phyloP scores from a whole-genome alignment of 805 yeast genomes.

The Myxozyma geophila region DNA sequence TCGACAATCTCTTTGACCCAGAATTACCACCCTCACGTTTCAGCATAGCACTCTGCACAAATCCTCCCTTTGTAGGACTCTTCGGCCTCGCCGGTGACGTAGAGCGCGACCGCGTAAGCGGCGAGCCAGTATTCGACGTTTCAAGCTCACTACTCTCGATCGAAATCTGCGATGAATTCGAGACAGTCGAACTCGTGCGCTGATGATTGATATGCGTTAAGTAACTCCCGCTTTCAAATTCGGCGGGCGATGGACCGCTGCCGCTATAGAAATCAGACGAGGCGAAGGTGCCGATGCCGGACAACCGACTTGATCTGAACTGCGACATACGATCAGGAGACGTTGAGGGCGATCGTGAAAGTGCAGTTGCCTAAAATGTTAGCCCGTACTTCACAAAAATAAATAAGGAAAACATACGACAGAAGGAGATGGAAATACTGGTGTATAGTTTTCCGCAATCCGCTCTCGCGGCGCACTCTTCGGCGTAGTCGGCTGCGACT shows the following conservation, averaged over 20 bases:
- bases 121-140: background rate
- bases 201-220: conserved; percentile 4
- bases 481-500: conserved; percentile 9
- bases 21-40: conserved; percentile 18
- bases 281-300: conserved; percentile 33
- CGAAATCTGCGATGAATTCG: conserved; percentile 15
- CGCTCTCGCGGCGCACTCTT: background rate
- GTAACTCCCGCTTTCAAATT: conserved; percentile 26
- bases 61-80: conserved; percentile 28
- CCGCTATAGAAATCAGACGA: conserved; percentile 31
- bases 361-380: conserved; percentile 7
- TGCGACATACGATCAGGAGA: conserved; percentile 31
- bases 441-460: conserved; percentile 5
- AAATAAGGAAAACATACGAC: conserved; percentile 9
- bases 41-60: conserved; percentile 33
- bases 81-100: conserved; percentile 21
- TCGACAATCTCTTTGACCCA: conserved; percentile 27
- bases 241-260: conserved; percentile 20
- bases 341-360: conserved; percentile 21
- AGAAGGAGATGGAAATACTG: conserved; percentile 23
- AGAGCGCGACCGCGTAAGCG: conserved; percentile 16
- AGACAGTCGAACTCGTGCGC: conserved; percentile 16
- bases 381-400: background rate
- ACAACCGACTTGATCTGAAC: conserved; percentile 28
- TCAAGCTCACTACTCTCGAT: background rate